Evolutionary conservation across 306 rosid species (phyloP), one percentile per base, ranked within the genome.

Genomic region (Ammopiptanthus mongolicus): DNA sequence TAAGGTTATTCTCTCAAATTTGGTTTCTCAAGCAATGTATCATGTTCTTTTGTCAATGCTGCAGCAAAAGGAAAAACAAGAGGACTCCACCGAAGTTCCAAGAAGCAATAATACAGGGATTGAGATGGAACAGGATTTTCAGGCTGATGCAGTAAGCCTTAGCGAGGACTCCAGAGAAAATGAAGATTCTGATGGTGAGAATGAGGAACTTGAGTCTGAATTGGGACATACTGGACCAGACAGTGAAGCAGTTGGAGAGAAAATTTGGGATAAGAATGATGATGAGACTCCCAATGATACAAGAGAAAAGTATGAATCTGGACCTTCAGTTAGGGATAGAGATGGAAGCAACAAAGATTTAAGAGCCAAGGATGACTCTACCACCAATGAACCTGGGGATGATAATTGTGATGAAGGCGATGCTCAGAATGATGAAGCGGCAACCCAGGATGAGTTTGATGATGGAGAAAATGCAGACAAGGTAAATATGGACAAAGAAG

Each of bases 71-170:
- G 91, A 84, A 47, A 88, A 83, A 41, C 78, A 83, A 39, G 96
- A 85, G 78, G 87, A 85, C 59, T 57, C 87, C 42, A 79, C 60
- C 56, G 91, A 91, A 72, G 74, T 50, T 31, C 96, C 93, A 3
- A 82, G 82, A 80, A 84, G 85, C 82, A 75, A 82, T 73, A 91
- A 86, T 57, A 82, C 78, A 71, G 98, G 98, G 28, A 84, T 95
- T 71, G 96, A 95, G 82, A 90, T 95, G 96, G 97, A 90, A n/a
- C 84, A 90, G 60, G 97, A 95, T 85, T 88, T 95, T 74, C 81
- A 63, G 37, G 97, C 91, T 18, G 95, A 90, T 79, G 79, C 87
- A 69, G 57, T 8, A 51, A 89, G 90, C 78, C 85, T 95, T 73
- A 95, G 97, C 56, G 96, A 88, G 80, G 93, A 95, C 53, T 88